Evolutionary conservation across 2,329 filamentous ascomycete species (phyloP).

Genomic region (Coniochaeta sp.): DNA sequence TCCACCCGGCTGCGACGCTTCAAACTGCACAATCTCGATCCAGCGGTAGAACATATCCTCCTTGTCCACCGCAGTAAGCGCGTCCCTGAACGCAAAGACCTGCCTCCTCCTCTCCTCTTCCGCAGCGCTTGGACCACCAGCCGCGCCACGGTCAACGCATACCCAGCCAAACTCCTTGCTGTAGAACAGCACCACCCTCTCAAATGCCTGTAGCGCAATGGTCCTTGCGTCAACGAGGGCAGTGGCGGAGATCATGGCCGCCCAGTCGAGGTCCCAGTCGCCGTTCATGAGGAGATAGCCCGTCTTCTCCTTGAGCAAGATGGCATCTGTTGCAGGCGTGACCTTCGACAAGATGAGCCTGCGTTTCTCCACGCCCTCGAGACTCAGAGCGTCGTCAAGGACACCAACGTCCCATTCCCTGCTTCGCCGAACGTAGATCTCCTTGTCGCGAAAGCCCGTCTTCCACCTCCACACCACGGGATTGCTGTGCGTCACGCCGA

Average conservation of each 20-base stretch:
- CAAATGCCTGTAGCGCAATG: slow-evolving; percentile 57
- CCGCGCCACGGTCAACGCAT: slow-evolving; percentile 41
- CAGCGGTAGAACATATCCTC: slow-evolving; percentile 86
- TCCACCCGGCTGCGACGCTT: slow-evolving; percentile 69
- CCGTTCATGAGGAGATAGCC: slow-evolving; percentile 80
- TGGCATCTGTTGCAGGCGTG: slow-evolving; percentile 59
- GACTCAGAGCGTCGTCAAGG: slow-evolving; percentile 44
- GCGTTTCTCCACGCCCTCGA: slow-evolving; percentile 34
- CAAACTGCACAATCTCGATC: slow-evolving; percentile 88
- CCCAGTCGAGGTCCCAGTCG: slow-evolving; percentile 84
- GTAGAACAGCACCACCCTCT: slow-evolving; percentile 61
- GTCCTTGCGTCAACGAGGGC: slow-evolving; percentile 57
- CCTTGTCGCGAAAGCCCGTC: slow-evolving; percentile 69
- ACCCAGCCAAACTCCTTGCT: slow-evolving; percentile 65
- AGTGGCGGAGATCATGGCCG: slow-evolving; percentile 68
- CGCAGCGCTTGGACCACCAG: slow-evolving; percentile 29
- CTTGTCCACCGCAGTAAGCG: slow-evolving; percentile 68
- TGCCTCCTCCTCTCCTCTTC: slow-evolving; percentile 63
- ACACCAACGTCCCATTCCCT: slow-evolving; percentile 57
- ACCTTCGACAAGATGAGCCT: slow-evolving; percentile 56
- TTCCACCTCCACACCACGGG: slow-evolving; percentile 67
- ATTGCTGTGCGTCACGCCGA: slow-evolving; percentile 47
- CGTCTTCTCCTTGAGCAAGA: slow-evolving; percentile 67
- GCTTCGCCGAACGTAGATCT: slow-evolving; percentile 75
- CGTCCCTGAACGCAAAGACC: slow-evolving; percentile 73